Conservation (phyloP, 495 filamentous ascomycete species). For the Parachaetomium inaequale region DNA sequence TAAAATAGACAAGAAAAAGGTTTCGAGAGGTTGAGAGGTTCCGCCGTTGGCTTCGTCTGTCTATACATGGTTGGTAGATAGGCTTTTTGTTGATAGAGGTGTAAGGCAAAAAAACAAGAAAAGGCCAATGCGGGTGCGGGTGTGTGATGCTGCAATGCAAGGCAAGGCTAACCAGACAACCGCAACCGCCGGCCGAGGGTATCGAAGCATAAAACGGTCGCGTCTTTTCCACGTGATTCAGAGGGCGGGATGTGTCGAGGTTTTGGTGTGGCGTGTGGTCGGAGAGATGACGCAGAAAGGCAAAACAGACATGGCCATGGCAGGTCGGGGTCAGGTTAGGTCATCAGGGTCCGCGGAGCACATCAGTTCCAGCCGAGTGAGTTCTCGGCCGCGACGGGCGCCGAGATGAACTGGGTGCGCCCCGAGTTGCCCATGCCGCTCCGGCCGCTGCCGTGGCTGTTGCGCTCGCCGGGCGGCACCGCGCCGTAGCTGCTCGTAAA, state of each 20-base stretch:
- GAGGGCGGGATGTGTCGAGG: conserved; percentile 3
- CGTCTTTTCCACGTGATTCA: conserved; percentile 3
- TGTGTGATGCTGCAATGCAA: conserved; percentile 10
- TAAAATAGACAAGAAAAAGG: not conserved
- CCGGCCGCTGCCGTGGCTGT: conserved; percentile 54
- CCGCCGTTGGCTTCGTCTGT: not conserved
- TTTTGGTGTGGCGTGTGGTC: conserved; percentile 1
- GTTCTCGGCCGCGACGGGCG: conserved; percentile 94
- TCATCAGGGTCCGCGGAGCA: not conserved
- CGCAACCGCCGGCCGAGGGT: conserved; percentile 39
- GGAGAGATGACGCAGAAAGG: conserved; percentile 13
- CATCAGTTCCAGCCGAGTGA: conserved; percentile 93
- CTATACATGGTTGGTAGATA: not conserved
- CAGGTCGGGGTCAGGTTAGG: conserved; percentile 26
- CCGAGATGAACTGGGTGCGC: conserved; percentile 65
- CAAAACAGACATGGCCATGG: conserved; percentile 27
- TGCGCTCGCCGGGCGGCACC: conserved; percentile 34
- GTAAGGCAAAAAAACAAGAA: not conserved
- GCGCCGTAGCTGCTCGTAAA: conserved; percentile 50
- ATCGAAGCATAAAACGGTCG: conserved; percentile 44
- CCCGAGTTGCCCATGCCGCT: conserved; percentile 72
- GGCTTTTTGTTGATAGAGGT: not conserved
- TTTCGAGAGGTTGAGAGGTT: conserved; percentile 3
- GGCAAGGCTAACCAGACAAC: conserved; percentile 6
- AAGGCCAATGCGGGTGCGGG: not conserved